Conservation (phyloP, 2,329 filamentous ascomycete species). For the Colletotrichum gloeosporioides region DNA sequence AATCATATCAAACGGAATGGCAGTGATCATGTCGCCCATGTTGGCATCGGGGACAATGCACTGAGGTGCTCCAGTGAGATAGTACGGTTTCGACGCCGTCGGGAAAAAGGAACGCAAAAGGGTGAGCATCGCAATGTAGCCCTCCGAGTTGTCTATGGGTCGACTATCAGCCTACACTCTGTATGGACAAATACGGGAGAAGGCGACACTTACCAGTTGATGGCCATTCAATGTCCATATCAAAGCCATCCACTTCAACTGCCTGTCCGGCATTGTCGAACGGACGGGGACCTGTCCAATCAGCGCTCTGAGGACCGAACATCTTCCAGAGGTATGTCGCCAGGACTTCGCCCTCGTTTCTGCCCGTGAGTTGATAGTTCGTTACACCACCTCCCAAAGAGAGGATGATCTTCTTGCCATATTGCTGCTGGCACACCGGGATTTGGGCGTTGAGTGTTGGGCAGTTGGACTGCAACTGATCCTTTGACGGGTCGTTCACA, state of each 20-base stretch:
- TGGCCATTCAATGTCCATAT: constrained; percentile 37
- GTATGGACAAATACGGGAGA: not conserved
- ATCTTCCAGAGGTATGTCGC: constrained; percentile 42
- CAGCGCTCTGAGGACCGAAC: constrained; percentile 41
- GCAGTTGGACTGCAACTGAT: constrained; percentile 38
- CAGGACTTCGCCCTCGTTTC: constrained; percentile 38
- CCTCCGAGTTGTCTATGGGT: constrained; percentile 28
- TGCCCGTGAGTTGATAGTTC: constrained; percentile 41
- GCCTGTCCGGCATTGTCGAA: constrained; percentile 22
- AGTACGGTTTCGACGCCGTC: constrained; percentile 32
- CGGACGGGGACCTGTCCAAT: constrained; percentile 31
- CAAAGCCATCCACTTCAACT: constrained; percentile 37
- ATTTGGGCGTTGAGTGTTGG: constrained; percentile 39
- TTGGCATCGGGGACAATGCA: constrained; percentile 41
- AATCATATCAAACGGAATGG: constrained; percentile 44
- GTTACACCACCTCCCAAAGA: constrained; percentile 43
- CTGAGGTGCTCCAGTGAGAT: constrained; percentile 53
- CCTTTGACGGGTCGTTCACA: constrained; percentile 31
- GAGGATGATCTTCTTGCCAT: constrained; percentile 44
- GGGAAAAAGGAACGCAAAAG: constrained; percentile 29
- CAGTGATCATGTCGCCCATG: constrained; percentile 47
- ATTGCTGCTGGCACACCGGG: constrained; percentile 40
- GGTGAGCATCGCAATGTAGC: constrained; percentile 33
- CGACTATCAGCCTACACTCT: not conserved
- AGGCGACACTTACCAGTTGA: constrained; percentile 16